phyloP scores from a whole-genome alignment of 495 filamentous ascomycete species.

The Talaromyces wortmannii region DNA sequence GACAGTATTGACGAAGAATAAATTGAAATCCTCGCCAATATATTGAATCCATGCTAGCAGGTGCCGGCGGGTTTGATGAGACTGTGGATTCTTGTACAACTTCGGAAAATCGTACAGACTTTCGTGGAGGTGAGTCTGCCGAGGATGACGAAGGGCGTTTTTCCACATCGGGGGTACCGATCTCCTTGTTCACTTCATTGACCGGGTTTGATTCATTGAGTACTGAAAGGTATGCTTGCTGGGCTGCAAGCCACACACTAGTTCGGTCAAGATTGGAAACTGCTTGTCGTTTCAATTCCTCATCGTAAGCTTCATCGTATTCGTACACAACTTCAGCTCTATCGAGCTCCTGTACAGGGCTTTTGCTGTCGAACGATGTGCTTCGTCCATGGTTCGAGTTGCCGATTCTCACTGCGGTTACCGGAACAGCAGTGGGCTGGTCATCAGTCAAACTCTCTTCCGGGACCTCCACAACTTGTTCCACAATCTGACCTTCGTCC shows the following conservation, averaged over 20 bases:
- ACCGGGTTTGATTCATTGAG: constrained; percentile 58
- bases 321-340: constrained; percentile 33
- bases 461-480: constrained; percentile 59
- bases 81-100: constrained; percentile 34
- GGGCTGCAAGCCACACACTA: constrained; percentile 71
- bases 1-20: constrained; percentile 48
- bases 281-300: constrained; percentile 53
- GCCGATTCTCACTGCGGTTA: constrained; percentile 43
- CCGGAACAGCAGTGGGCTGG: constrained; percentile 36
- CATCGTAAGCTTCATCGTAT: constrained; percentile 63
- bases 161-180: constrained; percentile 9
- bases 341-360: constrained; percentile 28
- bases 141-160: constrained; percentile 15
- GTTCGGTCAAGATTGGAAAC: constrained; percentile 71
- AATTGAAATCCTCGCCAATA: constrained; percentile 88
- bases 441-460: constrained; percentile 31
- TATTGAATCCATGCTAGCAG: constrained; percentile 61
- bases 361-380: constrained; percentile 13
- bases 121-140: constrained; percentile 47
- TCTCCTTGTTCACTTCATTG: constrained; percentile 23
- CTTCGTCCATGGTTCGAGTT: constrained; percentile 17
- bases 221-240: constrained; percentile 68
- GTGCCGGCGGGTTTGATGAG: constrained; percentile 25
- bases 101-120: constrained; percentile 69
- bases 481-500: constrained; percentile 46